Evolutionary conservation across 345 rosid species (phyloP).

Genomic region (Hibiscus trionum): DNA sequence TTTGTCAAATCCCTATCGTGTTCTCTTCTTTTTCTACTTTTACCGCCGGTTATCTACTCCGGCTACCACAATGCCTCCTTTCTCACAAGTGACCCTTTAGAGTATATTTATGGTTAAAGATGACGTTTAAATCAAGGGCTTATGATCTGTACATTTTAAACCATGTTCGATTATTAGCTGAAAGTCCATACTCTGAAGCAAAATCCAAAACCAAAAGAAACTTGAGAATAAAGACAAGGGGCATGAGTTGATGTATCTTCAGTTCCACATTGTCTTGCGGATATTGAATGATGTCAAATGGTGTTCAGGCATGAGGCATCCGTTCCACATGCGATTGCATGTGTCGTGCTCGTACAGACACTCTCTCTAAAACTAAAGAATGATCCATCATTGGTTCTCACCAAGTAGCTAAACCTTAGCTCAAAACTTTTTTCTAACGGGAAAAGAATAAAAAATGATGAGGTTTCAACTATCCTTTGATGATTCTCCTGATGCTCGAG

Average conservation of each 20-base stretch:
- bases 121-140: no score
- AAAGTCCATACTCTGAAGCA: not conserved
- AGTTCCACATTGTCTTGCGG: not conserved
- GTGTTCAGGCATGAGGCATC: no score
- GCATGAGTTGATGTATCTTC: not conserved
- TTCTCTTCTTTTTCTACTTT: no score
- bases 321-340: no score
- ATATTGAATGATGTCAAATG: not conserved
- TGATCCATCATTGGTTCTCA: not conserved
- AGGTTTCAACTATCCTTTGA: conserved; percentile 17
- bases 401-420: not conserved
- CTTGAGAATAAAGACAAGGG: not conserved
- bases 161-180: not conserved
- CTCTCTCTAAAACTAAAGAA: not conserved
- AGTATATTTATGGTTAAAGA: no score
- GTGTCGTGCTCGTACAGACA: no score
- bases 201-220: not conserved
- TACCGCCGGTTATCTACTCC: no score
- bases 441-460: not conserved
- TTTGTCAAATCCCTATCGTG: no score
- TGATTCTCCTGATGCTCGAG: conserved; percentile 1
- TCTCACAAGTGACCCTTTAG: no score
- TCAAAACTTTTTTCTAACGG: not conserved
- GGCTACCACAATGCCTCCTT: no score
- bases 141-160: no score